Evolutionary conservation across 495 filamentous ascomycete species (phyloP), one percentile per base, ranked within the genome.

Genomic region (Penicillium flavigenum): DNA sequence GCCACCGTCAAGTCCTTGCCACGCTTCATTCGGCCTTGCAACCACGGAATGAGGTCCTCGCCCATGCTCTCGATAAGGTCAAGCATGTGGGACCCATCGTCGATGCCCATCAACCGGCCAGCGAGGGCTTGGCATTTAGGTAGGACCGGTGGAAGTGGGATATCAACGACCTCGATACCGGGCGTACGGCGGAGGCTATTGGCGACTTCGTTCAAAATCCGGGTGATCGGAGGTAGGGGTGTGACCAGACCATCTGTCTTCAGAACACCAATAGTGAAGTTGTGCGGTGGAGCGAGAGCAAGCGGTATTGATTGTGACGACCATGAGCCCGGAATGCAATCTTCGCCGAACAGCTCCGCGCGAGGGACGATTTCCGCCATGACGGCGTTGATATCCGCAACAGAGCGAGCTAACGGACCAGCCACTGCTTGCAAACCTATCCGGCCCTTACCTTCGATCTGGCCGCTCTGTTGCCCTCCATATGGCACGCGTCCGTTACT

Each of bases 31-130:
- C 81, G 70, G 1, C 70, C 68, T n/a, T 66, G 58, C 1, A 88
- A 73, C 83, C 84, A 88, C 10, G 83, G 78, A 4, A 77, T 84
- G 3, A 87, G 62, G 0, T 84, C 78, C 54, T 88, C 86, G 8
- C 67, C 70, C 6, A 75, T 81, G 45, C 68, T 59, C 22, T 82
- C 79, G 14, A 88, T 68, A 4, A 84, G 71, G 61, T 81, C 74
- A 54, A 86, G 74, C 67, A 83, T 82, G 51, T 56, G 61, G 2
- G 75, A 74, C 0, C 70, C 72, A 11, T 83, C 85, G 55, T 87
- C 83, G 3, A 82, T 72, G 9, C 68, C 71, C 71, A 88, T 83
- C 57, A 88, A 70, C 17, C 72, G 72, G 42, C 84, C 85, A 3
- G 81, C 80, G 9, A 87, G 69, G 2, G 64, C 70, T 52, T 85